phyloP scores from a whole-genome alignment of 2,329 filamentous ascomycete genomes.

The Colletotrichum noveboracense region DNA sequence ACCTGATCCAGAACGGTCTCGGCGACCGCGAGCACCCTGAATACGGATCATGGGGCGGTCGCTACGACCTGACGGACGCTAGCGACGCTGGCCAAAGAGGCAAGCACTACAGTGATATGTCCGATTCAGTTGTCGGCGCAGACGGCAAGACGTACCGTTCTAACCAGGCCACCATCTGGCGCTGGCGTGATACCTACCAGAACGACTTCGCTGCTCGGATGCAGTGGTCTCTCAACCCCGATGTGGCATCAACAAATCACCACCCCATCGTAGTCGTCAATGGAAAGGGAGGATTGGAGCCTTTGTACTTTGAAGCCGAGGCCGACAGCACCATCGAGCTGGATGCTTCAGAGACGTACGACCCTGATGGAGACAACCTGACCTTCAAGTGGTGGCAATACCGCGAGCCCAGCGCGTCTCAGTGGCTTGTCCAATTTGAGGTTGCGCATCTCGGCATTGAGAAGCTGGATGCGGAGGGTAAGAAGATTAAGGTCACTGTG shows the following conservation, averaged over 20 bases:
- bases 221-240: conserved; percentile 36
- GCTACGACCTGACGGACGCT: conserved; percentile 42
- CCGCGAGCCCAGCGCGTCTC: conserved; percentile 37
- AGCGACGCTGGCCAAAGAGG: conserved; percentile 22
- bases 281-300: conserved; percentile 40
- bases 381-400: conserved; percentile 59
- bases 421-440: conserved; percentile 45
- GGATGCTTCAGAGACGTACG: conserved; percentile 50
- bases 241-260: conserved; percentile 43
- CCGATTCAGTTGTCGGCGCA: conserved; percentile 31
- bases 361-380: conserved; percentile 47
- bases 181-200: conserved; percentile 45
- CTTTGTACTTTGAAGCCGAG: conserved; percentile 43
- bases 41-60: conserved; percentile 56
- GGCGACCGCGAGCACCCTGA: conserved; percentile 49
- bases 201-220: conserved; percentile 47
- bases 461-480: conserved; percentile 24
- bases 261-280: conserved; percentile 49
- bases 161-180: conserved; percentile 44
- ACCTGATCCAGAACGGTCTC: conserved; percentile 52
- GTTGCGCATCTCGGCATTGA: conserved; percentile 40
- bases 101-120: conserved; percentile 32
- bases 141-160: conserved; percentile 30
- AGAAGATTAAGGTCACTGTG: conserved; percentile 11
- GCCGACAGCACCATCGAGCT: conserved; percentile 43